These are phyloP conservation scores for Ochromonas danica DNA, from an alignment of 108 stramenopile genomes.

Conservation along the genomic window DNA sequence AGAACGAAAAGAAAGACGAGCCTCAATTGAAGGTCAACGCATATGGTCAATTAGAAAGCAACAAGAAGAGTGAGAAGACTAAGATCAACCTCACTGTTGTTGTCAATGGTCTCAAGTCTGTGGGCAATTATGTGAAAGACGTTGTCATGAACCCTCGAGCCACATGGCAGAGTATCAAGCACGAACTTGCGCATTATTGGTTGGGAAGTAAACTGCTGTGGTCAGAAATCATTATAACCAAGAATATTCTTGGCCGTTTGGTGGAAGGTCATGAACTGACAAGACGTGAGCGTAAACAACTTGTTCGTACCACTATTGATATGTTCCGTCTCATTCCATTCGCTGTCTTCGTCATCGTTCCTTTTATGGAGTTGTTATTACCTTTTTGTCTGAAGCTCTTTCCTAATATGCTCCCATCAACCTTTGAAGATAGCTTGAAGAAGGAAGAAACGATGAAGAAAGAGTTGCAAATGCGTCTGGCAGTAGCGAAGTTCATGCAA, in stretches of 20 bases:
- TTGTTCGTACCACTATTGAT: slow-evolving; percentile 89
- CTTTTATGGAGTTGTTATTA: slow-evolving; percentile 95
- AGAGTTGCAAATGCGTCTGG: slow-evolving; percentile 83
- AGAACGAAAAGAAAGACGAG: too few species aligned
- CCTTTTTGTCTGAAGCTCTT: slow-evolving; percentile 93
- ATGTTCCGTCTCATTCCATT: slow-evolving; percentile 95
- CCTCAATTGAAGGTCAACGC: too few species aligned
- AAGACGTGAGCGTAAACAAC: slow-evolving; percentile 90
- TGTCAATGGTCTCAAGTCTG: not conserved
- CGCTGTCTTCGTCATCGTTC: slow-evolving; percentile 88
- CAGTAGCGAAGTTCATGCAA: slow-evolving; percentile 93
- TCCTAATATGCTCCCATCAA: slow-evolving; percentile 97
- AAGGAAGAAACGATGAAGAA: slow-evolving; percentile 95
- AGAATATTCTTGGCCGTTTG: slow-evolving; percentile 69
- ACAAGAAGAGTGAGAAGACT: too few species aligned
- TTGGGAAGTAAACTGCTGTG: slow-evolving; percentile 88
- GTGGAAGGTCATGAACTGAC: slow-evolving; percentile 78
- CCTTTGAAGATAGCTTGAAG: slow-evolving; percentile 88
- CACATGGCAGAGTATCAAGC: slow-evolving; percentile 62
- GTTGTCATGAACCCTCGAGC: not conserved
- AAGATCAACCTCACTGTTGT: too few species aligned
- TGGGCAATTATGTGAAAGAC: not conserved
- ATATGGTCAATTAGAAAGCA: too few species aligned
- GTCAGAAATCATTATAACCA: slow-evolving; percentile 82
- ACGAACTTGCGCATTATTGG: slow-evolving; percentile 89